Base-by-base conservation (phyloP, 2,329 filamentous ascomycete genomes). In the Trichoderma asperellum region DNA sequence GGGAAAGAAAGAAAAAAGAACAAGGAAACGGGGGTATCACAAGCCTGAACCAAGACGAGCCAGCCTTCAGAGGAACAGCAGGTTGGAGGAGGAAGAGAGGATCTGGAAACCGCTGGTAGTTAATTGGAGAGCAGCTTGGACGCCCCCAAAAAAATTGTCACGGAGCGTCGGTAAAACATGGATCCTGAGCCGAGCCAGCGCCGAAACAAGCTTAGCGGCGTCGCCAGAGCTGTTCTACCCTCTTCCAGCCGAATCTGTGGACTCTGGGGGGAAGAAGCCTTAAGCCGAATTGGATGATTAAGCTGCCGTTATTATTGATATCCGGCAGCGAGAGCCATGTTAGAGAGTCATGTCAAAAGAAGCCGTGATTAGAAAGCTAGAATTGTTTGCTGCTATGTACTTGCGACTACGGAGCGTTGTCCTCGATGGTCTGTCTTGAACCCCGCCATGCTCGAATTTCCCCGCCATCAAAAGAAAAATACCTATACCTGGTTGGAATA, bases 91-190 rank as follows among this genome's bases (percentile, higher is more conserved):
- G 69, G 69, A 69, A 68, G 72, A 67, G 71, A 72, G 70, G 69
- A 68, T 49, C 63, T 70, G 73, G 72, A 72, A 73, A 69, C 24
- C 67, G 62, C 49, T 32, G 69, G 69, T 70, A 72, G 70, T 66
- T 59, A 68, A 68, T 65, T 70, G 68, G 62, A 70, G 68, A 72
- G 68, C 35, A 73, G 74, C 71, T 72, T 49, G 40, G 59, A 68
- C 40, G 68, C 58, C 57, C 76, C 76, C 76, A 77, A 81, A 82
- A 79, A 82, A 82, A 79, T 81, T 79, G 79, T 78, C 74, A 76
- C 77, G 76, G 79, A 77, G 75, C 67, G 70, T 80, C 80, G 80
- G 80, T 74, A 80, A 82, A 81, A 81, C 76, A 76, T 78, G 77
- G 76, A 73, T 75, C 73, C 74, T 77, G 70, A 59, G 68, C 63